Base-by-base conservation (phyloP, 2,329 filamentous ascomycete species). In the Trichophyton simii region DNA sequence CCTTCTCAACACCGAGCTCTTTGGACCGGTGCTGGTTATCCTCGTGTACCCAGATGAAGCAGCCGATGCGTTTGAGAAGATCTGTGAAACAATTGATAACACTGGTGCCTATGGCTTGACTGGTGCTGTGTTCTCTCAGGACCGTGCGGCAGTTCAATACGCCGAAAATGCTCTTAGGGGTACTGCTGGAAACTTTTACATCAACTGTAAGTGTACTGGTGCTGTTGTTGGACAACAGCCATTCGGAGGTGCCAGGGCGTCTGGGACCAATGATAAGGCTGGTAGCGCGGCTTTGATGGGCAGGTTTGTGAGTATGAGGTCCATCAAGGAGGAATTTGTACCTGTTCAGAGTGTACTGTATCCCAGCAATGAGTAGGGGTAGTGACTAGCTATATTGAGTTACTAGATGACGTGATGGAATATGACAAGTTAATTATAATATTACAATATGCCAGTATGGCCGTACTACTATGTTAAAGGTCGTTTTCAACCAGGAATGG, bases 1-100 rank as follows among this genome's bases (percentile, higher is more conserved):
- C 64, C 84, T 92, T 66, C 79, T 95, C 57, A 84, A 80, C 58
- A 87, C 83, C 42, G 90, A 95, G 75, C 84, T 95, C 64, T 95
- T 95, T 73, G 89, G 89, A 1, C 89, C 89, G 36, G 76, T 95
- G 62, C 78, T 94, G 48, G 83, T 84, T 36, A 76, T 87, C 9
- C 84, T 95, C 74, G 82, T 91, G 64, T 95, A 94, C 77, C 84
- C 89, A 63, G 89, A 95, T 0, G 74, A 78, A 18, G 71, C 78
- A 44, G 88, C 89, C 71, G 72, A 77, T 52, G 77, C 76, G 3
- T 87, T 84, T 76, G 76, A 81, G 70, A 72, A 77, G 42, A 81
- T 84, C 64, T 84, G 82, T 75, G 77, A 82, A 67, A 74, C 72
- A 63, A 73, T 77, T 59, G 75, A 78, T 65, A 66, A 64, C 59